Percentiles rank a stretch among this genome's conserved stretches.
These are phyloP conservation scores for Hydnomerulius pinastri DNA, from an alignment of 768 basidiomycete genomes.

Conservation along the genomic window DNA sequence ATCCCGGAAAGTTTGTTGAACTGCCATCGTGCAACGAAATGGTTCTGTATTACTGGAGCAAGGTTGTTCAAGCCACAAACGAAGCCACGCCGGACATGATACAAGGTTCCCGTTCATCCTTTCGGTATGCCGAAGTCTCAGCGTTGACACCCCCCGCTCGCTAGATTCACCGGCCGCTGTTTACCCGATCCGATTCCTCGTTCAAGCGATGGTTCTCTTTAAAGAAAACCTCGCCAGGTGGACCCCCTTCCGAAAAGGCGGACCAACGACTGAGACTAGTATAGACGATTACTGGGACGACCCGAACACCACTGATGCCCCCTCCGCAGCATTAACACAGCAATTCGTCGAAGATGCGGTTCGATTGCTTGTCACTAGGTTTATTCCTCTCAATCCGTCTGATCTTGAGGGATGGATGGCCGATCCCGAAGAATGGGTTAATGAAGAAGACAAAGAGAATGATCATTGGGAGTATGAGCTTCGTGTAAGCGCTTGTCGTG, in stretches of 20 bases:
- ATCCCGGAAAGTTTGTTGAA: constrained; percentile 56
- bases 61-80: constrained; percentile 71
- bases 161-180: constrained; percentile 63
- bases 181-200: constrained; percentile 78
- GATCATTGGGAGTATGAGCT: constrained; percentile 95
- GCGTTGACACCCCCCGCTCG: background rate
- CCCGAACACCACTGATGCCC: constrained; percentile 13
- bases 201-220: constrained; percentile 85
- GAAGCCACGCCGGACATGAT: constrained; percentile 49
- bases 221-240: constrained; percentile 81
- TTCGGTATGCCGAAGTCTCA: background rate
- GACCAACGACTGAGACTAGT: constrained; percentile 62
- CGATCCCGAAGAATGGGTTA: constrained; percentile 96
- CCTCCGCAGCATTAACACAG: constrained; percentile 53
- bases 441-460: constrained; percentile 83
- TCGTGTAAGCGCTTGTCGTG: constrained; percentile 59
- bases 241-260: constrained; percentile 65
- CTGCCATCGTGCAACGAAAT: constrained; percentile 66
- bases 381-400: constrained; percentile 79
- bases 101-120: constrained; percentile 46
- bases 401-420: constrained; percentile 85
- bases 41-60: constrained; percentile 80
- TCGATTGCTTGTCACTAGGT: constrained; percentile 74
- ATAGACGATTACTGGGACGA: constrained; percentile 16
- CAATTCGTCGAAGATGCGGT: constrained; percentile 77